phyloP scores from a whole-genome alignment of 2,329 filamentous ascomycete genomes.

The Tolypocladium guangdongense region DNA sequence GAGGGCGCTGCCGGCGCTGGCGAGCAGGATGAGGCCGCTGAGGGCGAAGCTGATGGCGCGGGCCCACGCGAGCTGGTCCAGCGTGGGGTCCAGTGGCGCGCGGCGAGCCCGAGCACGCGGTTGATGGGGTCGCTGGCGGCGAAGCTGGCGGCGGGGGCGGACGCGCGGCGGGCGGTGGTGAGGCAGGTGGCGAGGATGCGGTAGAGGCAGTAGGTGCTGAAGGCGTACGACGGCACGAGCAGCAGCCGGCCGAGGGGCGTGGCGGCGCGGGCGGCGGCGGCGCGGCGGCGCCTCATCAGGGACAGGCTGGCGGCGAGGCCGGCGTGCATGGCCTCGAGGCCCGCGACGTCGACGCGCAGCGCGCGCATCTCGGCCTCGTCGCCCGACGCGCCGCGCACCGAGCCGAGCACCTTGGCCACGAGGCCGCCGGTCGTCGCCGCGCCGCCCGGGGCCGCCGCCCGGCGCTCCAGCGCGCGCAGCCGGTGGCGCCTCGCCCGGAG shows the following conservation, averaged over 20 bases:
- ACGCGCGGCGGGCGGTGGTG: constrained; percentile 50
- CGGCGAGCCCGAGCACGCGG: constrained; percentile 67
- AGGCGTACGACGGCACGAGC: constrained; percentile 52
- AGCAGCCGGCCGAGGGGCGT: constrained; percentile 57
- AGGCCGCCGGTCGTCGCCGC: constrained; percentile 43
- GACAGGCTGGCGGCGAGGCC: constrained; percentile 56
- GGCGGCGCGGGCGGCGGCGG: constrained; percentile 53
- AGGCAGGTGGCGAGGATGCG: constrained; percentile 64
- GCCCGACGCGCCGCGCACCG: constrained; percentile 52
- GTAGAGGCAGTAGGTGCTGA: constrained; percentile 77
- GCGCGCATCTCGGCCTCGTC: constrained; percentile 48
- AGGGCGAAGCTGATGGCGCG: constrained; percentile 77
- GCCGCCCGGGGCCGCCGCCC: constrained; percentile 23
- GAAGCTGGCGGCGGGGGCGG: constrained; percentile 35
- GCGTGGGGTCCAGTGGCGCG: constrained; percentile 72
- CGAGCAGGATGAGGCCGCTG: constrained; percentile 70
- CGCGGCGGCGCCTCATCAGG: constrained; percentile 50
- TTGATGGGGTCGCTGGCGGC: constrained; percentile 72
- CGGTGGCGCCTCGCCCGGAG: constrained; percentile 63
- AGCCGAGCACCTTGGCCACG: constrained; percentile 63
- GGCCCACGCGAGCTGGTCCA: constrained; percentile 75
- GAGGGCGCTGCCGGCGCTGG: constrained; percentile 71
- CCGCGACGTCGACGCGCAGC: constrained; percentile 65
- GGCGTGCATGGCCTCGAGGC: constrained; percentile 69
- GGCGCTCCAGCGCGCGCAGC: constrained; percentile 58